Evolutionary conservation across 306 rosid species (phyloP).

Genomic region (Casuarina glauca): DNA sequence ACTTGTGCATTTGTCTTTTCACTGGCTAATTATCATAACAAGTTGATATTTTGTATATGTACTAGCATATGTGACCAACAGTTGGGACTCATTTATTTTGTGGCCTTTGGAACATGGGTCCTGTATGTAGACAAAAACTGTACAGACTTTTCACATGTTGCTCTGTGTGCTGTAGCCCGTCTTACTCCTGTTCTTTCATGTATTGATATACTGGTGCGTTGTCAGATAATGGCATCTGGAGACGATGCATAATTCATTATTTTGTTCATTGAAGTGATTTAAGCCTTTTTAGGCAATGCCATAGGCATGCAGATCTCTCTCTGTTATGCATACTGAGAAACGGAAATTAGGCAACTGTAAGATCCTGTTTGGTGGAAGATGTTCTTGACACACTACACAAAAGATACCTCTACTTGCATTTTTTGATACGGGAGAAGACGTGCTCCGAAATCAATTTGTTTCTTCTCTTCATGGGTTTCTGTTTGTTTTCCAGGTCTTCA

Average conservation of each 20-base stretch:
- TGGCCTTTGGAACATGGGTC: slow-evolving; percentile 49
- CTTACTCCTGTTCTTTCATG: slow-evolving; percentile 32
- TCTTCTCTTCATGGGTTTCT: too few relatives aligned
- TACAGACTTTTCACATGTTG: slow-evolving; percentile 55
- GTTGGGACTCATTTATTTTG: slow-evolving; percentile 53
- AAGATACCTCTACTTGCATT: too few relatives aligned
- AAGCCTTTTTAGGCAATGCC: not conserved
- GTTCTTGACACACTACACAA: too few relatives aligned
- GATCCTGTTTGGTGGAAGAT: too few relatives aligned
- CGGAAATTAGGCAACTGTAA: too few relatives aligned
- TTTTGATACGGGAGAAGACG: too few relatives aligned
- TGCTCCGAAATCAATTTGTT: too few relatives aligned
- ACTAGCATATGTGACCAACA: slow-evolving; percentile 55
- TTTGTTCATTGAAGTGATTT: slow-evolving; percentile 1
- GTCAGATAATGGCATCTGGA: not conserved
- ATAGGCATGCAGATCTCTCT: not conserved
- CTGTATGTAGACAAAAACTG: slow-evolving; percentile 64
- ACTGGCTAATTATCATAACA: slow-evolving; percentile 31
- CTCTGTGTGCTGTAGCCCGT: slow-evolving; percentile 21
- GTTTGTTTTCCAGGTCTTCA: too few relatives aligned
- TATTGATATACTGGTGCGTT: slow-evolving; percentile 22
- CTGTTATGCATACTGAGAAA: too few relatives aligned
- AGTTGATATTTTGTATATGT: slow-evolving; percentile 51
- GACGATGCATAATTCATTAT: not conserved
- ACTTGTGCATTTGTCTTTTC: slow-evolving; percentile 22